Evolutionary conservation across 305 asterid species (phyloP).

Genomic region (Withania somnifera): DNA sequence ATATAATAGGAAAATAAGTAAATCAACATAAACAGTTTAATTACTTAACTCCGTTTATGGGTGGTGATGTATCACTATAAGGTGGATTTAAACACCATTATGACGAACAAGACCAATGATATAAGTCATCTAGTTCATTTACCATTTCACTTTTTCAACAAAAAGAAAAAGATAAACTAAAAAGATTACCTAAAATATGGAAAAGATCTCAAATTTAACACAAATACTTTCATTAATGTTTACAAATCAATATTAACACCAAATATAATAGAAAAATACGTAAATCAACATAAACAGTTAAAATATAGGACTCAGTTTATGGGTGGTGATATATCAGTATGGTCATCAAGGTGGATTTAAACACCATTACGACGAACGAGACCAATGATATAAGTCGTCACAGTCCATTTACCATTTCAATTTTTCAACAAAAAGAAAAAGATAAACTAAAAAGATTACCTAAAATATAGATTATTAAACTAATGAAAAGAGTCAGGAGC

Average conservation of each 20-base stretch:
- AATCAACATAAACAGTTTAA: background rate
- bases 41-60: slow-evolving; percentile 65
- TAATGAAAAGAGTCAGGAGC: slow-evolving; percentile 46
- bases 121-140: slow-evolving; percentile 16
- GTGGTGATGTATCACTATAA: slow-evolving; percentile 77
- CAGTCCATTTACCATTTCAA: slow-evolving; percentile 1
- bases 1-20: background rate
- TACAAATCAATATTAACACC: no score
- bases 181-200: background rate
- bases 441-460: background rate
- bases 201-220: background rate
- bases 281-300: background rate
- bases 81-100: slow-evolving; percentile 49
- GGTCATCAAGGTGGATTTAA: slow-evolving; percentile 63
- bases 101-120: slow-evolving; percentile 76
- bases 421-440: background rate
- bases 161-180: background rate
- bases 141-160: background rate
- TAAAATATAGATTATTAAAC: background rate
- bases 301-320: slow-evolving; percentile 55
- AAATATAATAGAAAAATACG: background rate
- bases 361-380: slow-evolving; percentile 89
- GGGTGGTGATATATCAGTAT: slow-evolving; percentile 79
- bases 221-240: slow-evolving; percentile 3
- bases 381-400: slow-evolving; percentile 30